Conservation (phyloP, 257 asterid species). For the Solanum pimpinellifolium region DNA sequence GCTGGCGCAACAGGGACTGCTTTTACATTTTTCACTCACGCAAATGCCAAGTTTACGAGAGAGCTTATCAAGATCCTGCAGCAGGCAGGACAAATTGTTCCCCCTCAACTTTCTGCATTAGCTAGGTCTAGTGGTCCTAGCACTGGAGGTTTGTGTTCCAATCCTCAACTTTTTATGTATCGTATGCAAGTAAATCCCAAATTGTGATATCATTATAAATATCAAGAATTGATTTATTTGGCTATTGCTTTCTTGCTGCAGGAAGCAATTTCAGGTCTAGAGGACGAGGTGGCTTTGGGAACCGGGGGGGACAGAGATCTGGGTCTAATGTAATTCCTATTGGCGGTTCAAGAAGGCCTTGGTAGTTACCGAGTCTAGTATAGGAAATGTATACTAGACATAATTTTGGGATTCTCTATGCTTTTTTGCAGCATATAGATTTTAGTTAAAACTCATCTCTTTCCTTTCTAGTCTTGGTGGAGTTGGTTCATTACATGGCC, state of each 20-base stretch:
- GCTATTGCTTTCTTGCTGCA: slow-evolving; percentile 23
- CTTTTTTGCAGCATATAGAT: background rate
- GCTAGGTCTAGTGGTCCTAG: slow-evolving; percentile 30
- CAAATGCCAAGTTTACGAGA: slow-evolving; percentile 53
- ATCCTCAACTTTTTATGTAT: background rate
- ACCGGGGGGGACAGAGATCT: slow-evolving; percentile 39
- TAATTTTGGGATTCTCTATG: background rate
- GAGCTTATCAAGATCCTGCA: slow-evolving; percentile 67
- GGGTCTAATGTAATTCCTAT: slow-evolving; percentile 54
- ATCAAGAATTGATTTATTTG: background rate
- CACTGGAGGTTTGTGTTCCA: slow-evolving; percentile 33
- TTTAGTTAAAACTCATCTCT: background rate
- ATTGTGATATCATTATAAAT: background rate
- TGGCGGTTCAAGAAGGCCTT: slow-evolving; percentile 48
- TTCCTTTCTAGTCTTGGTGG: background rate
- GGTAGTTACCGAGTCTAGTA: slow-evolving; percentile 15
- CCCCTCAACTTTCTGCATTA: slow-evolving; percentile 69
- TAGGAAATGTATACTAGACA: background rate
- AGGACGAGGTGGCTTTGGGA: slow-evolving; percentile 76
- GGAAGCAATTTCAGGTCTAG: slow-evolving; percentile 62
- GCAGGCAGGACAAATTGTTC: slow-evolving; percentile 75
- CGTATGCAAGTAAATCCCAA: background rate
- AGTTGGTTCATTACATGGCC: background rate
- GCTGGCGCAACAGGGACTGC: slow-evolving; percentile 90
- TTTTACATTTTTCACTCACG: slow-evolving; percentile 68